Conservation (phyloP, 1,284 basidiomycete species). For the Boletus nobilissimus region DNA sequence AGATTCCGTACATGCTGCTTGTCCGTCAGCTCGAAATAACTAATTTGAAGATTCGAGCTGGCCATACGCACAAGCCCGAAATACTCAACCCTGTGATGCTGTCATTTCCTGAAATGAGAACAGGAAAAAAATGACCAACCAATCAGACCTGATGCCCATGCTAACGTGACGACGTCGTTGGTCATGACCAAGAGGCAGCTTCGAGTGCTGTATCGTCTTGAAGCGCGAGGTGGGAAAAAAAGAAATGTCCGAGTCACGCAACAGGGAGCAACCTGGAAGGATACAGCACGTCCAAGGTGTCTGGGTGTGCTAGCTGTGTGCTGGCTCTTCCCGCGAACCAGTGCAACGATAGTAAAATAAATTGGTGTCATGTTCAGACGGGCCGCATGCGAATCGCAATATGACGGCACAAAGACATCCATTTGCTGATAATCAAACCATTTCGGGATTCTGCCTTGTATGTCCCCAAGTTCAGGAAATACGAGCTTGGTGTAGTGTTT, state of each 20-base stretch:
- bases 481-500: too few species aligned
- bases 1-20: slow-evolving; percentile 23
- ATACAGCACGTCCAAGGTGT: neutral
- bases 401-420: too few species aligned
- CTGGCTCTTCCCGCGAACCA: too few species aligned
- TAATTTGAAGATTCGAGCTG: neutral
- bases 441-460: too few species aligned
- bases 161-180: neutral
- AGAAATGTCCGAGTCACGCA: neutral
- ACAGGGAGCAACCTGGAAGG: neutral
- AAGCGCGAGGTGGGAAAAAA: neutral
- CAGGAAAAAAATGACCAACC: slow-evolving; percentile 3
- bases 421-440: too few species aligned
- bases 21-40: neutral
- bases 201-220: neutral
- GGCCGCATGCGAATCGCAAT: too few species aligned
- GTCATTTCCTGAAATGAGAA: neutral
- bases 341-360: too few species aligned
- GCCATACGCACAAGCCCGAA: slow-evolving; percentile 13
- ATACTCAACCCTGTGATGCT: slow-evolving; percentile 6
- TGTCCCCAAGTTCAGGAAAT: too few species aligned
- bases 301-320: neutral
- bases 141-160: slow-evolving; percentile 25
- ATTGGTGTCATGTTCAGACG: too few species aligned
- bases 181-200: neutral